Conservation (phyloP, 345 rosid species). For the Viola odorata region DNA sequence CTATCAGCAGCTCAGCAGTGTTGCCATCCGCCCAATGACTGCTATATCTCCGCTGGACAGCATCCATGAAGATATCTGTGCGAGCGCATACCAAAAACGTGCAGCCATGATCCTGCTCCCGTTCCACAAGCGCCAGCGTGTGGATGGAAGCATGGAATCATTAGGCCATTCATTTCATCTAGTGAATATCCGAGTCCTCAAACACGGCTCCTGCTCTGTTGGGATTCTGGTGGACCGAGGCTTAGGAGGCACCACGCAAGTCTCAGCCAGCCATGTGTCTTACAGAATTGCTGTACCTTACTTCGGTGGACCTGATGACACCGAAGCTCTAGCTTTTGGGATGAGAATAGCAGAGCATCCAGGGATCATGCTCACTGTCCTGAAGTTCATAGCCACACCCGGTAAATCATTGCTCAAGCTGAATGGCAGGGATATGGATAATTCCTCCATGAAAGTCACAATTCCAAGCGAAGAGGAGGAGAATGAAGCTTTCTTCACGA, state of each 20-base stretch:
- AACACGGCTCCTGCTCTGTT: conserved; percentile 61
- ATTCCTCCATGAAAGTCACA: background rate
- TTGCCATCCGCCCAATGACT: conserved; percentile 70
- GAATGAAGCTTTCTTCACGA: conserved; percentile 19
- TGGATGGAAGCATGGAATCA: conserved; percentile 60
- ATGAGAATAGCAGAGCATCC: conserved; percentile 68
- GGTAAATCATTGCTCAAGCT: conserved; percentile 7
- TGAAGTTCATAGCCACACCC: conserved; percentile 27
- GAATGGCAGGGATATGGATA: background rate
- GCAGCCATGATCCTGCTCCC: conserved; percentile 56
- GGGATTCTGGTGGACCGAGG: conserved; percentile 74
- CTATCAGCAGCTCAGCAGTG: conserved; percentile 56
- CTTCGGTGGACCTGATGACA: conserved; percentile 45
- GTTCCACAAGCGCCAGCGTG: conserved; percentile 59
- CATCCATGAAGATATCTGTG: conserved; percentile 62
- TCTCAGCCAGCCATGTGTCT: conserved; percentile 52
- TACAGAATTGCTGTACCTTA: conserved; percentile 35
- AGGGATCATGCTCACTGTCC: conserved; percentile 36
- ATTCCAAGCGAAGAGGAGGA: background rate
- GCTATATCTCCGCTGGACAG: conserved; percentile 53
- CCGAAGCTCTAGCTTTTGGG: conserved; percentile 54
- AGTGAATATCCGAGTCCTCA: conserved; percentile 44
- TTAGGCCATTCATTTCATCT: conserved; percentile 40
- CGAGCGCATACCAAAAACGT: conserved; percentile 51
- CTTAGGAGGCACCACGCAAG: conserved; percentile 61